These are phyloP conservation scores for Nakazawaea laoshanensis DNA, from an alignment of 805 yeast species.

Conservation along the genomic window DNA sequence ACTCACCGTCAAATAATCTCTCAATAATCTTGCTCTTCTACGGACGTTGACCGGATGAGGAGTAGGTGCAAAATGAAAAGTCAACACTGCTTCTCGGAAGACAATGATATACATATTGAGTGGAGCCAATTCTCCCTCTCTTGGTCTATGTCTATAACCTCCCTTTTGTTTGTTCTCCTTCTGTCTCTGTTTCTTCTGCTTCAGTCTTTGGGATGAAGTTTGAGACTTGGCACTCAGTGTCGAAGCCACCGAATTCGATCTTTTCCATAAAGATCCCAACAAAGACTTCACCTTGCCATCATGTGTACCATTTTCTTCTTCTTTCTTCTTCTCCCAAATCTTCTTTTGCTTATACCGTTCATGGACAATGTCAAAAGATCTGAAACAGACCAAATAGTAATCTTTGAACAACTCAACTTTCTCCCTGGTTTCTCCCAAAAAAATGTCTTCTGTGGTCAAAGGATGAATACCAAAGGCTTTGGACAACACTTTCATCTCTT, in stretches of 20 bases:
- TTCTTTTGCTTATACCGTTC: constrained; percentile 51
- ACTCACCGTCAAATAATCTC: constrained; percentile 82
- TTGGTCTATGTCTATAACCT: constrained; percentile 14
- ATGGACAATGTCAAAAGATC: constrained; percentile 73
- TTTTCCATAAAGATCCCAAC: constrained; percentile 12
- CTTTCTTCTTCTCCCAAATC: constrained; percentile 23
- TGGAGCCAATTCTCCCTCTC: constrained; percentile 65
- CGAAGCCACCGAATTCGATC: constrained; percentile 9
- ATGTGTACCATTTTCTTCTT: constrained; percentile 2
- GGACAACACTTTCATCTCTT: constrained; percentile 87
- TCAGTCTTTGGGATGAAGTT: constrained; percentile 11
- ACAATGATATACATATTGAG: constrained; percentile 90
- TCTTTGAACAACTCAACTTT: constrained; percentile 89
- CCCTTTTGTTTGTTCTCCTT: constrained; percentile 14
- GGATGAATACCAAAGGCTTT: constrained; percentile 95
- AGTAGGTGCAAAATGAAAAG: constrained; percentile 90
- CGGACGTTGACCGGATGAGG: constrained; percentile 96
- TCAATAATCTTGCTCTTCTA: constrained; percentile 78
- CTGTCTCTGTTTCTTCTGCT: constrained; percentile 11
- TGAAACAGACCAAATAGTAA: constrained; percentile 87
- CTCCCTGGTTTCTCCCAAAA: constrained; percentile 88
- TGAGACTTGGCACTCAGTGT: neutral
- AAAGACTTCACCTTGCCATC: neutral
- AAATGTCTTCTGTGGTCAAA: constrained; percentile 90
- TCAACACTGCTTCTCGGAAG: constrained; percentile 82